Percentiles rank a stretch among this genome's conserved stretches.
phyloP scores from a whole-genome alignment of 495 filamentous ascomycete species.

The Trichoderma asperelloides region DNA sequence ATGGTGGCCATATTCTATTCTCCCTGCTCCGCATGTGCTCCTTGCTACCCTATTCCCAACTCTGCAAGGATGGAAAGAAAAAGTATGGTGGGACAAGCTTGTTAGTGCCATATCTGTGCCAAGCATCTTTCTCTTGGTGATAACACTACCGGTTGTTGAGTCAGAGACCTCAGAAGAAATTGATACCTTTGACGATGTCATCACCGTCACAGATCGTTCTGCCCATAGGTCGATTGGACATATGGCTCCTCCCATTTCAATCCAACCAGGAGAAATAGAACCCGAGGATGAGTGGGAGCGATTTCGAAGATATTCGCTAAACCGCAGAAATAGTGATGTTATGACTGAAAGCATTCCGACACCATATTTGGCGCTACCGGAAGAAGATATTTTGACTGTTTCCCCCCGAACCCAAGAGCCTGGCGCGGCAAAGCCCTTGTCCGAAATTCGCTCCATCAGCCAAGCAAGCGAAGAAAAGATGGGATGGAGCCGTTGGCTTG shows the following conservation, averaged over 20 bases:
- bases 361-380: background rate
- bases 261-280: constrained; percentile 19
- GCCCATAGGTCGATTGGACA: constrained; percentile 19
- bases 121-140: constrained; percentile 80
- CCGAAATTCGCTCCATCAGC: constrained; percentile 14
- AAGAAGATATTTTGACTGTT: background rate
- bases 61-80: constrained; percentile 66
- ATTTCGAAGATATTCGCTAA: constrained; percentile 24
- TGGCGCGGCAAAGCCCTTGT: constrained; percentile 17
- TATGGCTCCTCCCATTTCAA: constrained; percentile 22
- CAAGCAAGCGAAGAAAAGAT: constrained; percentile 25
- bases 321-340: constrained; percentile 29
- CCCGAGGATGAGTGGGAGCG: constrained; percentile 43
- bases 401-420: constrained; percentile 11
- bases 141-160: constrained; percentile 90
- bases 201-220: constrained; percentile 25
- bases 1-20: constrained; percentile 69
- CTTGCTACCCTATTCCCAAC: constrained; percentile 80
- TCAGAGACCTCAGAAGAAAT: constrained; percentile 36
- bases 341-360: constrained; percentile 1
- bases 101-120: constrained; percentile 74
- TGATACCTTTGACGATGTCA: constrained; percentile 34
- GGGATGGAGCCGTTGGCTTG: constrained; percentile 86
- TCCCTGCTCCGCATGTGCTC: constrained; percentile 63
- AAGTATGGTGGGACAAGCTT: constrained; percentile 65